A percentile compares a stretch with the other conserved stretches of the same genome.
phyloP scores from a whole-genome alignment of 805 yeast genomes.

The Candida xyloterini region DNA sequence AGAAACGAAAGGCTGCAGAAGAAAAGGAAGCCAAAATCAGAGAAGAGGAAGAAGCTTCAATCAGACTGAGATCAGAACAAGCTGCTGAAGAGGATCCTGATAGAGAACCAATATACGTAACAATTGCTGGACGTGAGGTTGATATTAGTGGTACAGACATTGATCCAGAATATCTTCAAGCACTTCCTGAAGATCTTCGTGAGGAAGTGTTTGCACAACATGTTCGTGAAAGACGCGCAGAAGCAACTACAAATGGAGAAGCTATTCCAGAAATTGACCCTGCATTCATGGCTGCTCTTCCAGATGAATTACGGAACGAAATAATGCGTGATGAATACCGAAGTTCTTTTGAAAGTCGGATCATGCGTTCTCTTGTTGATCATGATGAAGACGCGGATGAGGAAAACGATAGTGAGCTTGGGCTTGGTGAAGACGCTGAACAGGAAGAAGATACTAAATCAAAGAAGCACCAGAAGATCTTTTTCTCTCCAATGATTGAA shows the following conservation, averaged over 20 bases:
- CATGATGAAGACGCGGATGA: slow-evolving; percentile 3
- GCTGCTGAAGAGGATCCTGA: slow-evolving; percentile 8
- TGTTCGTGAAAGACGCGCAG: slow-evolving; percentile 67
- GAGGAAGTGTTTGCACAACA: slow-evolving; percentile 90
- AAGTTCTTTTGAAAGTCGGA: slow-evolving; percentile 17
- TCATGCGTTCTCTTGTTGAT: slow-evolving; percentile 16
- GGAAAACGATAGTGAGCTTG: slow-evolving; percentile 21
- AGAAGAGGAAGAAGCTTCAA: slow-evolving; percentile 34
- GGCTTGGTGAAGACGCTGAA: slow-evolving; percentile 18
- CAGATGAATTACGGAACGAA: slow-evolving; percentile 40
- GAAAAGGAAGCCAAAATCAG: slow-evolving; percentile 29
- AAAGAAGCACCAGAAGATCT: slow-evolving; percentile 35
- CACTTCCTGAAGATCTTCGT: slow-evolving; percentile 88
- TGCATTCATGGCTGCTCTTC: slow-evolving; percentile 76
- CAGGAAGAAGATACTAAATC: slow-evolving; percentile 19
- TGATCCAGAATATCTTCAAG: slow-evolving; percentile 86
- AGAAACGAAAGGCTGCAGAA: slow-evolving; percentile 29
- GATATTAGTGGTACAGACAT: slow-evolving; percentile 88
- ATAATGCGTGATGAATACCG: slow-evolving; percentile 31
- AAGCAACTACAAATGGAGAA: slow-evolving; percentile 41
- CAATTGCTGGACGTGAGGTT: slow-evolving; percentile 72
- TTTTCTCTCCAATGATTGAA: slow-evolving; percentile 68
- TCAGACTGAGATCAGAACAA: slow-evolving; percentile 19
- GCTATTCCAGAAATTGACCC: slow-evolving; percentile 69
- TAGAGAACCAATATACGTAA: slow-evolving; percentile 59